Base-by-base conservation (phyloP, 2,329 filamentous ascomycete species). In the Scedosporium minutisporum region DNA sequence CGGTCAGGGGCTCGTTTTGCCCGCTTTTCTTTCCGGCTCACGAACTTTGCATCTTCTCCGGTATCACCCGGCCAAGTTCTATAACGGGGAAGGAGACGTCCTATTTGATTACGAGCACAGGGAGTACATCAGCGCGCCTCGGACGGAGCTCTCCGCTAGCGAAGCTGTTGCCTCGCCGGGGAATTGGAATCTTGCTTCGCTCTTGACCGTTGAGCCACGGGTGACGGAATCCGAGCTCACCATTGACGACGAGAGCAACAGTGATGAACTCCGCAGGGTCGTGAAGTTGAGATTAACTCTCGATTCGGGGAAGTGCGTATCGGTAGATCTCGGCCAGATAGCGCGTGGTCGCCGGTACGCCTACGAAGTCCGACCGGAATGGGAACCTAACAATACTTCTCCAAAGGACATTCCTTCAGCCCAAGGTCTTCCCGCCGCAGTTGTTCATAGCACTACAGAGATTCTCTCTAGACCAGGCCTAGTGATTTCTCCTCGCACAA, bases 291-390 rank as follows among this genome's bases (percentile, higher is more conserved):
- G 29, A 16, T 27, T 62, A 23, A 57, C 33, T 18, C 60, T 62
- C 18, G 60, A 57, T 29, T 62, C 60, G 29, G 60, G 60, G 6
- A 44, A n/a, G 7, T 57, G 60, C 33, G 51, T 62, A 0, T 33
- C 51, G 18, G 60, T 58, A 5, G 60, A 62, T 55, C 51, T 62
- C 14, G 60, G 60, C 16, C 60, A 62, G 21, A 58, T 62, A 21
- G 51, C 60, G 4, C 60, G 60, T 16, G 60, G 60, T 18, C 48
- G 60, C 6, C 48, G 60, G n/a, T 62, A 62, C 25, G 60, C 60
- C n/a, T 62, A 62, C 51, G 48, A 58, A 38, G 25, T 58, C 21
- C n/a, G n/a, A 9, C 23, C 46, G 12, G 21, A 61, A 18, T 18
- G 42, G 2, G 18, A 21, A 27, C 16, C 9, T 23, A 55, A 7